A percentile compares a stretch with the other conserved stretches of the same genome.
These are phyloP conservation scores for Sodiomyces alkalinus DNA, from an alignment of 2,329 filamentous ascomycete genomes.

Conservation along the genomic window DNA sequence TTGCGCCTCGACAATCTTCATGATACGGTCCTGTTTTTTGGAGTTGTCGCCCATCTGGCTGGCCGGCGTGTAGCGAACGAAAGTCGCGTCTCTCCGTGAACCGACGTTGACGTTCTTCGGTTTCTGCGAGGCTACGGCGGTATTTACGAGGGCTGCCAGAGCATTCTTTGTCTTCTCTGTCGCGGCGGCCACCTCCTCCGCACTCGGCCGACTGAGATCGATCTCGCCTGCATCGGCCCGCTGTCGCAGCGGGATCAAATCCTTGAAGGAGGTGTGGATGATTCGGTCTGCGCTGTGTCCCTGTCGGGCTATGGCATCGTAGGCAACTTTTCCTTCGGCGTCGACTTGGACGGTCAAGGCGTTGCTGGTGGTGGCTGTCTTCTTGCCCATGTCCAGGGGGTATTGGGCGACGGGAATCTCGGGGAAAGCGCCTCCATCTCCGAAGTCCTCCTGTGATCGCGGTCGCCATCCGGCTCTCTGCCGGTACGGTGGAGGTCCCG, in stretches of 20 bases:
- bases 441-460: constrained; percentile 77
- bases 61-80: constrained; percentile 87
- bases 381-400: constrained; percentile 86
- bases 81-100: constrained; percentile 73
- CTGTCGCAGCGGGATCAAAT: constrained; percentile 85
- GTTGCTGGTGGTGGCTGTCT: constrained; percentile 59
- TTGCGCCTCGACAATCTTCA: constrained; percentile 95
- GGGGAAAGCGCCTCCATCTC: constrained; percentile 90
- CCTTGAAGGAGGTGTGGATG: constrained; percentile 91
- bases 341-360: constrained; percentile 89
- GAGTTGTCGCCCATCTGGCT: constrained; percentile 88
- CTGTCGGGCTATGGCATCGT: constrained; percentile 83
- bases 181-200: constrained; percentile 70
- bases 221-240: constrained; percentile 87
- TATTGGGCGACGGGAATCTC: constrained; percentile 92
- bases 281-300: constrained; percentile 75
- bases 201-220: constrained; percentile 67
- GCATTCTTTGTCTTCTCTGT: constrained; percentile 83
- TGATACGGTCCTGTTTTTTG: constrained; percentile 85
- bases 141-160: constrained; percentile 64
- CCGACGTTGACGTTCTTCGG: constrained; percentile 85
- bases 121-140: constrained; percentile 81
- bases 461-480: constrained; percentile 84
- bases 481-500: constrained; percentile 76
- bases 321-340: constrained; percentile 83